Evolutionary conservation across 2,329 filamentous ascomycete genomes (phyloP).

Genomic region (Domatiomyces catenatus): DNA sequence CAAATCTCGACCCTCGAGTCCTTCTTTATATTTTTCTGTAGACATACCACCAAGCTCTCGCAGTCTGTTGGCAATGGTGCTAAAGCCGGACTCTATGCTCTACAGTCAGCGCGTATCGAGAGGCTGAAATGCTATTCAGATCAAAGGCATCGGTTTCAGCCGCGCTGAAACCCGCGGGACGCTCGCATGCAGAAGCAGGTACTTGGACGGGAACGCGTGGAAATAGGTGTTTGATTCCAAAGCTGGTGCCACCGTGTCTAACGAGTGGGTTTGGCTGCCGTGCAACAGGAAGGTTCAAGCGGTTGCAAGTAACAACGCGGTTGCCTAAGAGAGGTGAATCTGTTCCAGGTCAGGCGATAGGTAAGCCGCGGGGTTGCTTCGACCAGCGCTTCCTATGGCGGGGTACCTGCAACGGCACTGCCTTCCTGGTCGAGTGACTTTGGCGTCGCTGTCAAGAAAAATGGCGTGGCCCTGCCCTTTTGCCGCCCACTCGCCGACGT

Average conservation of each 20-base stretch:
- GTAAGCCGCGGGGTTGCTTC: not conserved
- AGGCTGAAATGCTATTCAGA: not conserved
- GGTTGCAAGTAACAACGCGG: not conserved
- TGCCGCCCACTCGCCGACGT: too few species aligned
- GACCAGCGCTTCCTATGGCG: not conserved
- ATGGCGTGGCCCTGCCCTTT: too few species aligned
- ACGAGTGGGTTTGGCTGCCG: not conserved
- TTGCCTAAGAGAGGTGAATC: not conserved
- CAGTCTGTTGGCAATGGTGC: not conserved
- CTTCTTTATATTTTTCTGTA: not conserved
- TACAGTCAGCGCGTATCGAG: not conserved
- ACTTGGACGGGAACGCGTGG: not conserved
- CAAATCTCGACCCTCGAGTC: not conserved
- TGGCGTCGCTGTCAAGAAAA: too few species aligned
- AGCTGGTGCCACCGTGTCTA: not conserved
- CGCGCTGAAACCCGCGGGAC: not conserved
- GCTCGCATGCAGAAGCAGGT: not conserved
- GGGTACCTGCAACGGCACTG: too few species aligned
- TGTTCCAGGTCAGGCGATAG: not conserved
- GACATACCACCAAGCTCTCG: not conserved
- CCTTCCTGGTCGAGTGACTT: too few species aligned
- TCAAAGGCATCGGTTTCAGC: not conserved
- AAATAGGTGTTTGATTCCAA: not conserved
- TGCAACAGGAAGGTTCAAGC: not conserved
- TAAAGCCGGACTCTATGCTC: not conserved